A percentile compares a stretch with the other conserved stretches of the same genome.
These are phyloP conservation scores for Calamus simplicifolius DNA, from an alignment of 176 grass and related monocot species.

Conservation along the genomic window DNA sequence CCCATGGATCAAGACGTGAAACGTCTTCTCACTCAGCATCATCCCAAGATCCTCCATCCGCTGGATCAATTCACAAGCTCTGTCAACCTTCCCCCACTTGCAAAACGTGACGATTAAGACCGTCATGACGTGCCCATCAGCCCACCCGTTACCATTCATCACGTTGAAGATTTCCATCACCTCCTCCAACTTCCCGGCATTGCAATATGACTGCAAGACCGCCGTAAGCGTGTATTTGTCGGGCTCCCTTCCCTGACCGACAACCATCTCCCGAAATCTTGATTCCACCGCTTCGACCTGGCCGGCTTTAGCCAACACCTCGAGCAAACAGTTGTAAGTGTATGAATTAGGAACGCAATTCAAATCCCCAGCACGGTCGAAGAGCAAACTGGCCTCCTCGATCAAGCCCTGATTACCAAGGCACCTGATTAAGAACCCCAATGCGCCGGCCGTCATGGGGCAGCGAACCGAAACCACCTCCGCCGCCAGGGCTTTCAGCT, in stretches of 20 bases:
- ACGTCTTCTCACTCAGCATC: constrained; percentile 48
- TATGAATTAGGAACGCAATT: constrained; percentile 62
- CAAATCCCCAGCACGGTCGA: constrained; percentile 42
- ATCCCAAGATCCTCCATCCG: constrained; percentile 51
- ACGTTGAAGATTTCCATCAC: constrained; percentile 38
- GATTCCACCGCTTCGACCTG: constrained; percentile 29
- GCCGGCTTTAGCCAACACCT: constrained; percentile 48
- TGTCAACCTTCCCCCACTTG: constrained; percentile 69
- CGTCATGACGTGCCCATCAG: constrained; percentile 63
- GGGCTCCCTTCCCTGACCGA: constrained; percentile 14
- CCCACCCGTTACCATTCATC: constrained; percentile 52
- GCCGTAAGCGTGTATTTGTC: constrained; percentile 82
- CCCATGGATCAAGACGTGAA: constrained; percentile 46
- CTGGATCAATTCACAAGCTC: constrained; percentile 35
- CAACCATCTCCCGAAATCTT: constrained; percentile 58
- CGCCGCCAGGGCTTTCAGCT: constrained; percentile 38
- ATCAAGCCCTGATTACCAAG: constrained; percentile 41
- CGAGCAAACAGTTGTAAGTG: constrained; percentile 75
- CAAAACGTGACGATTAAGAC: constrained; percentile 52
- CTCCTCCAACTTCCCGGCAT: constrained; percentile 30
- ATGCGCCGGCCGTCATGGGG: constrained; percentile 53
- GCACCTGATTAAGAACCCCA: constrained; percentile 75
- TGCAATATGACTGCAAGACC: constrained; percentile 63
- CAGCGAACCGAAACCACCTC: constrained; percentile 31
- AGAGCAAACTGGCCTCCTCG: constrained; percentile 37